phyloP scores from a whole-genome alignment of 805 yeast genomes.

The Ogataea saltuana region DNA sequence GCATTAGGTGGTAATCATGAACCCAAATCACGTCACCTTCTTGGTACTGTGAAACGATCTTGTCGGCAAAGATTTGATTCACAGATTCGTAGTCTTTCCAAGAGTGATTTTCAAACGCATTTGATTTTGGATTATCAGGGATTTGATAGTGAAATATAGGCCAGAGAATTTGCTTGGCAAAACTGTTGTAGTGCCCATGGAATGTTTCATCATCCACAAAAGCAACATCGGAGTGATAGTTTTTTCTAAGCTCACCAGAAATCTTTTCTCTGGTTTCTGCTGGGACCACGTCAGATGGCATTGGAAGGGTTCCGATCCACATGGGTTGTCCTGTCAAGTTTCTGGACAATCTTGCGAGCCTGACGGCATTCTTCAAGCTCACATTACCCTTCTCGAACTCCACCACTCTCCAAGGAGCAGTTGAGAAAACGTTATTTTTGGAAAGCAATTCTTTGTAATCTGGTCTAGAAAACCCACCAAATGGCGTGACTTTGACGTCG shows the following conservation, averaged over 20 bases:
- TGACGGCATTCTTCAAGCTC: slow-evolving; percentile 82
- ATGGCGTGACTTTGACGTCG: slow-evolving; percentile 50
- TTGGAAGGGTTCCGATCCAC: slow-evolving; percentile 93
- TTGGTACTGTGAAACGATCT: slow-evolving; percentile 64
- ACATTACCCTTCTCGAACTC: slow-evolving; percentile 80
- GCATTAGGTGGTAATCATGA: slow-evolving; percentile 88
- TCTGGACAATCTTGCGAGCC: slow-evolving; percentile 50
- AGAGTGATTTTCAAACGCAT: slow-evolving; percentile 93
- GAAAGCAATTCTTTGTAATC: slow-evolving; percentile 49
- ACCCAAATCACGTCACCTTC: slow-evolving; percentile 85
- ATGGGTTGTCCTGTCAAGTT: slow-evolving; percentile 39
- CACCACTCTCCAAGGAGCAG: slow-evolving; percentile 73
- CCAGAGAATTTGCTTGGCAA: slow-evolving; percentile 94
- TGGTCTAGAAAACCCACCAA: slow-evolving; percentile 74
- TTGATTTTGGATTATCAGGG: slow-evolving; percentile 91
- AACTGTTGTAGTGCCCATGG: slow-evolving; percentile 87
- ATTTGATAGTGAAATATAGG: slow-evolving; percentile 92
- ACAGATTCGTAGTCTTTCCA: slow-evolving; percentile 81
- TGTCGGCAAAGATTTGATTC: slow-evolving; percentile 80
- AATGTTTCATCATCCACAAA: slow-evolving; percentile 76
- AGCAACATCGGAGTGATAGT: slow-evolving; percentile 63
- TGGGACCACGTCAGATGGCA: slow-evolving; percentile 85
- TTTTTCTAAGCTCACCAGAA: slow-evolving; percentile 42
- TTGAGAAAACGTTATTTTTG: slow-evolving; percentile 49
- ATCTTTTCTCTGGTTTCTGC: slow-evolving; percentile 55